Base-by-base conservation (phyloP, 495 filamentous ascomycete genomes). In the Podospora pseudopauciseta region DNA sequence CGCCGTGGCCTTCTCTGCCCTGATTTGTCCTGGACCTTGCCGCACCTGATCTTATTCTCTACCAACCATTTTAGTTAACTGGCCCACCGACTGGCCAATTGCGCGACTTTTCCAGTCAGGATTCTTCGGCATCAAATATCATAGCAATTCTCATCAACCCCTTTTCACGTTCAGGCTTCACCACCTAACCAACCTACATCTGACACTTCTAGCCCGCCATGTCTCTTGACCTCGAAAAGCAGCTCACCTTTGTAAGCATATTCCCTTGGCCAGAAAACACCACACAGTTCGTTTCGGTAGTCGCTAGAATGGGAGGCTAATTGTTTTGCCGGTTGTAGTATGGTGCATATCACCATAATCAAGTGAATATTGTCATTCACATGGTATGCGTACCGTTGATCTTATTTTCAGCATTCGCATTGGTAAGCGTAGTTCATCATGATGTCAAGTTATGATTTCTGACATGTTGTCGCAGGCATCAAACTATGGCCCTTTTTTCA, bases 291-390 rank as follows among this genome's bases (percentile, higher is more conserved):
- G 15, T 9, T 58, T 58, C 13, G n/a, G 55, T 58, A 32, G n/a
- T 19, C 55, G 55, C 19, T 58, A 58, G 55, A 26, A 7, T 58
- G n/a, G n/a, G 55, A 58, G 55, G 55, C 55, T 58, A 58, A 58
- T 58, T 67, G 15, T 72, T 68, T 59, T 23, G 63, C 53, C 16
- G 34, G 23, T 9, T 63, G 58, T 68, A 97, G 95, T 99, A 99
- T 85, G 94, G 95, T 73, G 87, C 92, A 32, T 97, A 99, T 77
- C 95, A 99, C 77, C 89, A 91, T 77, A 90, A 97, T 80, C 82
- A 87, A 9, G 91, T 96, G 74, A 99, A 99, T 74, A 81, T 97
- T 65, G 85, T 86, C 26, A 97, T 99, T 72, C 95, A 99, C 77
- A 89, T 97, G 73, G 83, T 88, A 27, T 97, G 92, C 76, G 94